Evolutionary conservation across 2,329 filamentous ascomycete species (phyloP).

Genomic region (Chrysosporium queenslandicum): DNA sequence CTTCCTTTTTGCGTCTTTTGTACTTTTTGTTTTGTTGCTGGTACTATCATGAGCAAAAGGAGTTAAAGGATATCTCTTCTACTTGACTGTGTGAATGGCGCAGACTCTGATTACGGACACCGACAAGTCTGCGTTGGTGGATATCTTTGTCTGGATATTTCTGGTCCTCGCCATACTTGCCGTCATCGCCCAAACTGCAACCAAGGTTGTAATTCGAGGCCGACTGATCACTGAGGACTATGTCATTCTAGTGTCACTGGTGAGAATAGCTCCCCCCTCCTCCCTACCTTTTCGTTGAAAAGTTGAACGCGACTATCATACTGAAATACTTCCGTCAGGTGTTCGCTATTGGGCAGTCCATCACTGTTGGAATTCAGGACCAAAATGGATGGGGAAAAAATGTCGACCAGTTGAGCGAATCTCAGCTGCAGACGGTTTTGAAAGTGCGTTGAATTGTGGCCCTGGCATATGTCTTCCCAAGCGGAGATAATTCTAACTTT

Average conservation of each 20-base stretch:
- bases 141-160: conserved; percentile 15
- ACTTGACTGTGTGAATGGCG: conserved; percentile 10
- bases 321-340: not conserved
- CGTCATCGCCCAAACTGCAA: conserved; percentile 10
- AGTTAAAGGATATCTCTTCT: not conserved
- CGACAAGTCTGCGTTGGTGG: conserved; percentile 16
- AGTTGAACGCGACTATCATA: too few species aligned
- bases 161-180: conserved; percentile 10
- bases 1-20: not conserved
- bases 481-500: not conserved
- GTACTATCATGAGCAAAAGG: conserved; percentile 9
- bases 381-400: conserved; percentile 13
- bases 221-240: conserved; percentile 11
- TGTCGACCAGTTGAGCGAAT: conserved; percentile 5
- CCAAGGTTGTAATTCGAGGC: conserved; percentile 14
- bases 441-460: conserved; percentile 4
- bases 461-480: not conserved
- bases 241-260: conserved; percentile 13
- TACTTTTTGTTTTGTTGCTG: not conserved
- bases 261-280: not conserved
- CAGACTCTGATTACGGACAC: conserved; percentile 10
- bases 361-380: conserved; percentile 10
- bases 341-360: conserved; percentile 12
- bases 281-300: not conserved
- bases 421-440: conserved; percentile 8